These are phyloP conservation scores for Pichiaceae sp. DNA, from an alignment of 1,139 yeast genomes.

Conservation along the genomic window DNA sequence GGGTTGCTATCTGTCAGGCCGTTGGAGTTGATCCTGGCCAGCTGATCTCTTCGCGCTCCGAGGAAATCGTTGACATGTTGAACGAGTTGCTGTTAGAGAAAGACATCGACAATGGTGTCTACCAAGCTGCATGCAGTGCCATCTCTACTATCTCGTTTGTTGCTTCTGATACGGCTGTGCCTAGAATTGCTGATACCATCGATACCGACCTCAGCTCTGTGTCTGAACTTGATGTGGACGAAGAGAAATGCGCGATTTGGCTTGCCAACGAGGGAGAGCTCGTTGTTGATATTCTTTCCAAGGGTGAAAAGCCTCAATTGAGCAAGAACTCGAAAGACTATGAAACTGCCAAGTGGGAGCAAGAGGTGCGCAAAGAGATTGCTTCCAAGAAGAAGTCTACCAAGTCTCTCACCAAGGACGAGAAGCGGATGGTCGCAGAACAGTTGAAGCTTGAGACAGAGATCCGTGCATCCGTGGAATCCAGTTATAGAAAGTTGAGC, in stretches of 20 bases:
- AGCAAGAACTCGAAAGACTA: slow-evolving; percentile 72
- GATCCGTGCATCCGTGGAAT: slow-evolving; percentile 41
- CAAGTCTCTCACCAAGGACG: slow-evolving; percentile 69
- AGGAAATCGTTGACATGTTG: slow-evolving; percentile 27
- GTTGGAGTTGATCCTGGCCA: slow-evolving; percentile 58
- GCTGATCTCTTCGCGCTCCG: slow-evolving; percentile 36
- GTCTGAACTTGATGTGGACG: slow-evolving; percentile 26
- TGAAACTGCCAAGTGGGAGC: slow-evolving; percentile 88
- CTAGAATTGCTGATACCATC: slow-evolving; percentile 37
- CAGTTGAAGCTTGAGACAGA: slow-evolving; percentile 54
- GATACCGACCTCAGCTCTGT: slow-evolving; percentile 30
- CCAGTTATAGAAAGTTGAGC: slow-evolving; percentile 29
- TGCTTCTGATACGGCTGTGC: slow-evolving; percentile 51
- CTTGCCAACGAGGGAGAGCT: slow-evolving; percentile 58
- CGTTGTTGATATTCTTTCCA: slow-evolving; percentile 53
- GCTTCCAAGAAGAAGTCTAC: slow-evolving; percentile 40
- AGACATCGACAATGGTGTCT: slow-evolving; percentile 20
- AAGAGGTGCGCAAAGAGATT: slow-evolving; percentile 65
- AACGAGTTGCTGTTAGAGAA: slow-evolving; percentile 4
- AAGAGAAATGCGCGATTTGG: slow-evolving; percentile 54
- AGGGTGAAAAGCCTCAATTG: slow-evolving; percentile 26
- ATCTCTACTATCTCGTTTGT: slow-evolving; percentile 65
- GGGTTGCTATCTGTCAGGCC: slow-evolving; percentile 73
- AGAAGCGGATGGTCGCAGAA: slow-evolving; percentile 49
- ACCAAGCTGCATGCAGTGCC: slow-evolving; percentile 45